phyloP scores from a whole-genome alignment of 768 basidiomycete species.

The Lactarius indigo region DNA sequence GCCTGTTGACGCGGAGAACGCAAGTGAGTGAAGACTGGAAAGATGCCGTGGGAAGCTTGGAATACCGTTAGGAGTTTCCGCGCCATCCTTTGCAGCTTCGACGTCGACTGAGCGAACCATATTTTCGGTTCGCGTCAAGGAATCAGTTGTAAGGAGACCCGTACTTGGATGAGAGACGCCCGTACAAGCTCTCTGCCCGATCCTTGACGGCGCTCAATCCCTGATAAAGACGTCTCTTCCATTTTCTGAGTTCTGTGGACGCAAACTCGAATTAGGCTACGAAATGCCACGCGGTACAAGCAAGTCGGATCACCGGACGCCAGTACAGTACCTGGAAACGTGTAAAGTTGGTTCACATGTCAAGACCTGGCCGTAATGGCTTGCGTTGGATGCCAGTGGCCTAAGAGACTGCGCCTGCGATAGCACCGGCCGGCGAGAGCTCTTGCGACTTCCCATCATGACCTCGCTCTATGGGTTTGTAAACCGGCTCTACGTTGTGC shows the following conservation, averaged over 20 bases:
- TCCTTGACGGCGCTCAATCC: not conserved
- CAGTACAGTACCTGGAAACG: too few relatives aligned
- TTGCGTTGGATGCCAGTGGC: too few relatives aligned
- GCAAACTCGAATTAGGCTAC: not conserved
- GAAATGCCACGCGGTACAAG: too few relatives aligned
- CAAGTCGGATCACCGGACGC: too few relatives aligned
- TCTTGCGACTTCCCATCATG: not conserved
- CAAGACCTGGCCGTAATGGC: too few relatives aligned
- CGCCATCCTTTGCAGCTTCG: not conserved
- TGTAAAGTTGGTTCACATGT: too few relatives aligned
- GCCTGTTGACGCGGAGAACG: not conserved
- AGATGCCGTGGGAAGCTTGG: not conserved
- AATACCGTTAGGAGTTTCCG: not conserved
- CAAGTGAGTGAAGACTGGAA: not conserved
- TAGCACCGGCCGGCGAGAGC: not conserved
- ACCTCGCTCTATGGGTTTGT: slow-evolving; percentile 15
- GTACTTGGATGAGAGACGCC: not conserved
- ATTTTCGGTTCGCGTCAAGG: not conserved
- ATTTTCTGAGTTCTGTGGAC: too few relatives aligned
- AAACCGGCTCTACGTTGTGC: slow-evolving; percentile 9
- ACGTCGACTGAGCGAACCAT: not conserved
- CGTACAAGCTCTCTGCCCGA: not conserved
- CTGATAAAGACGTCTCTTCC: not conserved
- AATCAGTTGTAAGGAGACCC: not conserved
- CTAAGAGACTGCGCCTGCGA: too few relatives aligned